Conservation (phyloP, 495 filamentous ascomycete species). For the Astrocystis sublimbata region DNA sequence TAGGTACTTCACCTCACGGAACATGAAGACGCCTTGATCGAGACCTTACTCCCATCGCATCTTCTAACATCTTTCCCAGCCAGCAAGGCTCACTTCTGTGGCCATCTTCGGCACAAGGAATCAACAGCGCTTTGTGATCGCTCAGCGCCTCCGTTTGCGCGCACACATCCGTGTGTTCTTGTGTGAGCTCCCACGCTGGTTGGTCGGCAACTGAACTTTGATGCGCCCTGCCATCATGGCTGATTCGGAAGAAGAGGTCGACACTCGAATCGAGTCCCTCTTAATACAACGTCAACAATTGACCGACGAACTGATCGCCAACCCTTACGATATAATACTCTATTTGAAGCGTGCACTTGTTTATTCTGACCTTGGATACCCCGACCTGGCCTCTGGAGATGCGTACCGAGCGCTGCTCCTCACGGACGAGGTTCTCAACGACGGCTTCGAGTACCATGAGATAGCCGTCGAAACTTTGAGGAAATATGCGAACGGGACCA, state of each 20-base stretch:
- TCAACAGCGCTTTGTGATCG: background rate
- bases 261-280: slow-evolving; percentile 40
- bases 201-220: slow-evolving; percentile 2
- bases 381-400: slow-evolving; percentile 86
- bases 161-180: background rate
- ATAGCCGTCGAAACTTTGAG: slow-evolving; percentile 48
- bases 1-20: background rate
- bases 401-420: slow-evolving; percentile 87
- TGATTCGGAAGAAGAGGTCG: slow-evolving; percentile 40
- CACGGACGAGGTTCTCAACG: slow-evolving; percentile 74
- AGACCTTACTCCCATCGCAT: background rate
- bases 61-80: background rate
- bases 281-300: slow-evolving; percentile 47
- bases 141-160: background rate
- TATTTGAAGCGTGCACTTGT: slow-evolving; percentile 72
- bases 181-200: slow-evolving; percentile 5
- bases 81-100: background rate
- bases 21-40: background rate
- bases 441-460: slow-evolving; percentile 66
- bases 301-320: slow-evolving; percentile 48
- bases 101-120: background rate
- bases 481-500: slow-evolving; percentile 29
- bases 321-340: slow-evolving; percentile 76
- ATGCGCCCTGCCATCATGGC: slow-evolving; percentile 33
- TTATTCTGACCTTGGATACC: slow-evolving; percentile 76